Evolutionary conservation across 805 yeast genomes (phyloP).

Genomic region (Yarrowia hollandica): DNA sequence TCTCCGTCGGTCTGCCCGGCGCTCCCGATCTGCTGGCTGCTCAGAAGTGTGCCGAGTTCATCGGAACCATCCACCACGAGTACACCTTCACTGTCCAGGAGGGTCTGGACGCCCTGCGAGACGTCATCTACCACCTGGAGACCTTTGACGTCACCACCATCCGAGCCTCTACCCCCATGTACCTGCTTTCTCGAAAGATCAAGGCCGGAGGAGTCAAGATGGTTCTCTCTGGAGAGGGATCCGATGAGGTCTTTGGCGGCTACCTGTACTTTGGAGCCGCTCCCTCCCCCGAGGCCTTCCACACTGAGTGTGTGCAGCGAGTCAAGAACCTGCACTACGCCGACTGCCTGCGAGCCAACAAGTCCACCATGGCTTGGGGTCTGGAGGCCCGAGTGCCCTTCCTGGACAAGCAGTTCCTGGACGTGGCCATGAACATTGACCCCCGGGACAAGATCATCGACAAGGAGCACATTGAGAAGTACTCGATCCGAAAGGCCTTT

Average conservation of each 20-base stretch:
- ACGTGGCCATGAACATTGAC: constrained; percentile 89
- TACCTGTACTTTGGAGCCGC: constrained; percentile 97
- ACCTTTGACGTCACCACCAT: constrained; percentile 98
- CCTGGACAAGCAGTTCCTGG: constrained; percentile 90
- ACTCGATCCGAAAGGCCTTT: constrained; percentile 95
- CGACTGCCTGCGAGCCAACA: constrained; percentile 98
- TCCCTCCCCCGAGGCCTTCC: constrained; percentile 91
- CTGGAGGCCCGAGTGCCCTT: constrained; percentile 99
- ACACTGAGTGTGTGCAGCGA: constrained; percentile 90
- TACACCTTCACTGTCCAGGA: constrained; percentile 96
- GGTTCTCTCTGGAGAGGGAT: constrained; percentile 99
- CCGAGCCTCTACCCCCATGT: constrained; percentile 99
- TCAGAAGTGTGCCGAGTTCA: constrained; percentile 90
- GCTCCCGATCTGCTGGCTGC: constrained; percentile 99
- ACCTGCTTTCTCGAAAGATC: constrained; percentile 89
- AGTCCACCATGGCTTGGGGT: constrained; percentile 99
- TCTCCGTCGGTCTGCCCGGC: constrained; percentile 94
- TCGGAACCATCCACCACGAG: constrained; percentile 96
- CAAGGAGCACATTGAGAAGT: constrained; percentile 84
- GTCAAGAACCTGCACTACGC: constrained; percentile 96
- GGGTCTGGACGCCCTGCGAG: constrained; percentile 92
- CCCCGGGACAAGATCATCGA: constrained; percentile 87
- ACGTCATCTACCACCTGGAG: constrained; percentile 93
- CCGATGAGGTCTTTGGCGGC: constrained; percentile 99
- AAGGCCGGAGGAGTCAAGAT: constrained; percentile 99